These are phyloP conservation scores for Arachis hypogaea DNA, from an alignment of 306 rosid species.

Conservation along the genomic window DNA sequence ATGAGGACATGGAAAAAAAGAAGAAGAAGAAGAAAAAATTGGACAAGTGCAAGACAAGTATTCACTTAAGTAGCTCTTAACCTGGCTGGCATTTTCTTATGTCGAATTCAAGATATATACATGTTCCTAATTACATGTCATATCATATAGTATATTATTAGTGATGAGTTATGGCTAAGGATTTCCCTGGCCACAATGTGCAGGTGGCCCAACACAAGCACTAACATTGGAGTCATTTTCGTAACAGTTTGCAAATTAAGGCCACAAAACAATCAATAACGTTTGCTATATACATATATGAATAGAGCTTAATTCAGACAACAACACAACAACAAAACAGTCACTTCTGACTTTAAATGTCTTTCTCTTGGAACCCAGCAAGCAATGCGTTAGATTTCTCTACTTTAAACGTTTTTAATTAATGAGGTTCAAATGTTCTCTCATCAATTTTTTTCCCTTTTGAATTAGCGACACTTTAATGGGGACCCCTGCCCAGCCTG, in stretches of 20 bases:
- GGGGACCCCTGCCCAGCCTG: slow-evolving; percentile 63
- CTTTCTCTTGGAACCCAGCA: slow-evolving; percentile 23
- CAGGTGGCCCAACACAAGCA: slow-evolving; percentile 35
- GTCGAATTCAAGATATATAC: background rate
- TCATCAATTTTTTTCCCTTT: background rate
- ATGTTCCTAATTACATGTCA: slow-evolving; percentile 7
- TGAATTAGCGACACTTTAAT: slow-evolving; percentile 38
- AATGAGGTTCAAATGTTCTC: slow-evolving; percentile 37
- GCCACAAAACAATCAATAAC: slow-evolving; percentile 6
- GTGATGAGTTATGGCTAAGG: background rate
- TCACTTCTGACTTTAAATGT: background rate
- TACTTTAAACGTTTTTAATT: background rate
- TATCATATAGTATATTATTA: too few relatives aligned
- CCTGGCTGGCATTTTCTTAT: slow-evolving; percentile 18
- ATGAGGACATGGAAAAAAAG: slow-evolving; percentile 10
- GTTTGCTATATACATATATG: background rate
- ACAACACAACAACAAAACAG: slow-evolving; percentile 36
- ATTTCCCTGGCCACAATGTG: slow-evolving; percentile 36
- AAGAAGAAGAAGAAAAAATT: background rate
- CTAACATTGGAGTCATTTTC: slow-evolving; percentile 30
- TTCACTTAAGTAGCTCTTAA: background rate
- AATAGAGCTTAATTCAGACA: slow-evolving; percentile 36
- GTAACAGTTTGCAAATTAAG: background rate
- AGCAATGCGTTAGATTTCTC: background rate
- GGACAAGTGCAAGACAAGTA: slow-evolving; percentile 39